Percentiles rank a stretch among this genome's conserved stretches.
Evolutionary conservation across 1,284 basidiomycete genomes (phyloP).

Genomic region (Cutaneotrichosporon spelunceum): DNA sequence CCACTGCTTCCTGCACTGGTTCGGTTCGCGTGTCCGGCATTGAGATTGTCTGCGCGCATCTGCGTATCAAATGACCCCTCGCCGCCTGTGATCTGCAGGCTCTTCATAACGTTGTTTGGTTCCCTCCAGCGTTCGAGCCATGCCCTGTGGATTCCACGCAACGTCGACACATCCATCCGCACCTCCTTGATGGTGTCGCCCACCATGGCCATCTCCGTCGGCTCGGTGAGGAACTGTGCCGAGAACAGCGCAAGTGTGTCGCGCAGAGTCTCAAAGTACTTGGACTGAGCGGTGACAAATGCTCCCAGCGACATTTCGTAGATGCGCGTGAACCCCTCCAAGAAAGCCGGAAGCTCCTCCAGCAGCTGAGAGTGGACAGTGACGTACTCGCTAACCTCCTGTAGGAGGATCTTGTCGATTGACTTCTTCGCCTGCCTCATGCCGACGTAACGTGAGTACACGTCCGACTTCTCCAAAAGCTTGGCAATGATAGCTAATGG

Average conservation of each 20-base stretch:
- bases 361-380: conserved; percentile 51
- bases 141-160: conserved; percentile 22
- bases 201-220: conserved; percentile 14
- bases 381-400: conserved; percentile 47
- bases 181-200: conserved; percentile 12
- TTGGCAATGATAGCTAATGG: conserved; percentile 45
- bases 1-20: not conserved
- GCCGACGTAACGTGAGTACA: conserved; percentile 45
- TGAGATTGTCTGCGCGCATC: not conserved
- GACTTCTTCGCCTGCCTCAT: conserved; percentile 32
- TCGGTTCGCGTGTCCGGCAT: not conserved
- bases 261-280: conserved; percentile 32
- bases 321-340: conserved; percentile 46
- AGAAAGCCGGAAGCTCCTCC: conserved; percentile 49
- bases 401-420: conserved; percentile 34
- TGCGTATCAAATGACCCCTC: conserved; percentile 7
- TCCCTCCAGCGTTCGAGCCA: conserved; percentile 19
- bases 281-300: conserved; percentile 42
- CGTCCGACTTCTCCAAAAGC: conserved; percentile 38
- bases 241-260: conserved; percentile 29
- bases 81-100: conserved; percentile 11
- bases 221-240: conserved; percentile 15
- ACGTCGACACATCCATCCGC: conserved; percentile 12
- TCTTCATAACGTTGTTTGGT: conserved; percentile 12
- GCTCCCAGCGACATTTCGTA: conserved; percentile 42